Percentiles rank a stretch among this genome's conserved stretches.
These are phyloP conservation scores for Neurospora africana DNA, from an alignment of 495 filamentous ascomycete species.

Conservation along the genomic window DNA sequence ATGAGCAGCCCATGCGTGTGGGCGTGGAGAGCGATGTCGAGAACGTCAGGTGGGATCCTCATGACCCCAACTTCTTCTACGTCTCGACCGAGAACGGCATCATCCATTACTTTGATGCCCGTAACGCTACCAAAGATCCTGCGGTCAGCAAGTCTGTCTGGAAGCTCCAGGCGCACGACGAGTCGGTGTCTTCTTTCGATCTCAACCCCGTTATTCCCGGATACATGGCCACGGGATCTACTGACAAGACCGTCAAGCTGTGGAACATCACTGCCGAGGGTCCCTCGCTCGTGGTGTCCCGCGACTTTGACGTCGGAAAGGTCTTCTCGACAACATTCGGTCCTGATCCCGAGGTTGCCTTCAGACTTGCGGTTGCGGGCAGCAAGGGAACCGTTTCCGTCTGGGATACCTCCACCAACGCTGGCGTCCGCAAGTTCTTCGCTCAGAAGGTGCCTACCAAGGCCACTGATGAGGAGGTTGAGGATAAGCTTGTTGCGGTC, in stretches of 20 bases:
- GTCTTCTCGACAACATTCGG: slow-evolving; percentile 87
- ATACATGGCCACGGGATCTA: slow-evolving; percentile 83
- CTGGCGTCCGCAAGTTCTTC: slow-evolving; percentile 78
- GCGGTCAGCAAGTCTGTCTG: slow-evolving; percentile 73
- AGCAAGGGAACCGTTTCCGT: slow-evolving; percentile 90
- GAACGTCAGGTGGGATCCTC: slow-evolving; percentile 81
- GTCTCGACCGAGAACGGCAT: slow-evolving; percentile 85
- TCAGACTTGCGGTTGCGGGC: slow-evolving; percentile 83
- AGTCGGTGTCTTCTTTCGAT: slow-evolving; percentile 90
- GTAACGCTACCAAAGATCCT: slow-evolving; percentile 56
- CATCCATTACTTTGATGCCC: slow-evolving; percentile 77
- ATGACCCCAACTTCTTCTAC: slow-evolving; percentile 88
- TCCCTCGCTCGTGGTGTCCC: slow-evolving; percentile 80
- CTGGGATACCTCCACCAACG: slow-evolving; percentile 96
- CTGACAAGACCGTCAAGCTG: slow-evolving; percentile 88
- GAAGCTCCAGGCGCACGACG: slow-evolving; percentile 90
- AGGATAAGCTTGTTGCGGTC: slow-evolving; percentile 68
- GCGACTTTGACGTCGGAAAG: slow-evolving; percentile 86
- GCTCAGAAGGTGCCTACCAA: slow-evolving; percentile 51
- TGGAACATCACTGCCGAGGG: slow-evolving; percentile 80
- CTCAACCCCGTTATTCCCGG: slow-evolving; percentile 82
- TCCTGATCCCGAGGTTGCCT: slow-evolving; percentile 79
- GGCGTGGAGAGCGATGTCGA: slow-evolving; percentile 93
- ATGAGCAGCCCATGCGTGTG: slow-evolving; percentile 67
- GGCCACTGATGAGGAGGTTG: slow-evolving; percentile 43